Evolutionary conservation across 805 yeast species (phyloP).

Genomic region (Saturnispora kantuleensis): DNA sequence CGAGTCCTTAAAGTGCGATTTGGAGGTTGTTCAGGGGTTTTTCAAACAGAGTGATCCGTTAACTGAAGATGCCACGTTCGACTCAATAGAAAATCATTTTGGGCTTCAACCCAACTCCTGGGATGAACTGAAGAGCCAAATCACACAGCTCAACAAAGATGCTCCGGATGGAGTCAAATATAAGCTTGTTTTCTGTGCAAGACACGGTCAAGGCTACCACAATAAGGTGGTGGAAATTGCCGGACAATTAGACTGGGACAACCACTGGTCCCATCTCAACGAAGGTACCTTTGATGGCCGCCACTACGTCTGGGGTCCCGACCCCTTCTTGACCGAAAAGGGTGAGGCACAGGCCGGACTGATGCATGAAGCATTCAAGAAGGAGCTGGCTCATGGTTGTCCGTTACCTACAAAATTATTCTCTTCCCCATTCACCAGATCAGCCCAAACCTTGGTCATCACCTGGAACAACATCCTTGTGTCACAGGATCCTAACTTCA

Average conservation of each 20-base stretch:
- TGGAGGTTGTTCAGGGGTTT: slow-evolving; percentile 40
- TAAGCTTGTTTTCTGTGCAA: slow-evolving; percentile 44
- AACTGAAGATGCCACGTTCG: slow-evolving; percentile 39
- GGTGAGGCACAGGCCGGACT: slow-evolving; percentile 50
- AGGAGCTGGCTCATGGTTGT: slow-evolving; percentile 36
- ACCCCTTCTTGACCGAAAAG: slow-evolving; percentile 45
- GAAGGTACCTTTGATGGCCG: slow-evolving; percentile 40
- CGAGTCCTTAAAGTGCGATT: slow-evolving; percentile 29
- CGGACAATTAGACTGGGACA: slow-evolving; percentile 49
- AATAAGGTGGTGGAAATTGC: slow-evolving; percentile 45
- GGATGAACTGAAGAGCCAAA: slow-evolving; percentile 27
- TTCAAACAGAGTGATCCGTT: slow-evolving; percentile 36
- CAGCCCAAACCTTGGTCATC: slow-evolving; percentile 43
- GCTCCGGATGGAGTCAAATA: slow-evolving; percentile 31
- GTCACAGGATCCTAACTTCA: slow-evolving; percentile 17
- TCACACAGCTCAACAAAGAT: slow-evolving; percentile 28
- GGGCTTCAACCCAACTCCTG: slow-evolving; percentile 35
- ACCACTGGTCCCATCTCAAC: slow-evolving; percentile 39
- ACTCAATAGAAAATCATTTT: slow-evolving; percentile 33
- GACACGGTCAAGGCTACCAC: slow-evolving; percentile 68
- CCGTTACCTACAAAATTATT: slow-evolving; percentile 49
- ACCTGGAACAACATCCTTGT: slow-evolving; percentile 39
- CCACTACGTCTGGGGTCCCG: slow-evolving; percentile 43
- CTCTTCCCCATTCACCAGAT: slow-evolving; percentile 56
- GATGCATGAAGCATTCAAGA: slow-evolving; percentile 34